Evolutionary conservation across 2,329 filamentous ascomycete genomes (phyloP), one percentile per base, ranked within the genome.

Genomic region (Teratosphaeria viscida): DNA sequence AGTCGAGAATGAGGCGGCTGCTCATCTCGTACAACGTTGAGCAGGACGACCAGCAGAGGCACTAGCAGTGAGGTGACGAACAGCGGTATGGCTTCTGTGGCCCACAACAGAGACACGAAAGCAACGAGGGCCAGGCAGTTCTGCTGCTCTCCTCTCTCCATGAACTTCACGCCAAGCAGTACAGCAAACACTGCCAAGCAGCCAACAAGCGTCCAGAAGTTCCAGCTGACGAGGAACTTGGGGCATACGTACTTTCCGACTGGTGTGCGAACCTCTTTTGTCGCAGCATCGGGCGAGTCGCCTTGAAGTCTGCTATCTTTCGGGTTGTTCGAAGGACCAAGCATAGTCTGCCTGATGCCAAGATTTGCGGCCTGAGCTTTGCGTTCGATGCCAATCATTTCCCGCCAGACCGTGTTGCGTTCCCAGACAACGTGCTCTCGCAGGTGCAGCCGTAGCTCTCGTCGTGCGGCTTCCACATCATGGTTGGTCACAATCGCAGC

Each of bases 351-450:
- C 26, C 84, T 77, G 56, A 89, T 78, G 52, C 94, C 94, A 64
- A 99, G 82, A 66, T 92, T 94, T 8, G 92, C 92, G 8, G 94
- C 95, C 75, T 97, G 92, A 1, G 90, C 90, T 71, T 95, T 92
- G 26, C 94, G 83, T 77, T 99, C 95, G 66, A 99, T 92, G 57
- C 92, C 94, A 72, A 99, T 99, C 84, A 99, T 94, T 68, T 99
- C 94, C 76, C 95, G 82, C 94, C 94, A 99, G 19, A 99, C 94
- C 0, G 94, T 99, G 71, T 99, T 99, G 60, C 94, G 84, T 74
- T 99, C 95, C 95, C 94, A 99, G 0, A 97, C 92, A 23, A 99
- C 92, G 73, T 99, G 94, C 75, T 99, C 95, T 60, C 94, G 82
- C 29, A 99, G 81, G 70, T 99, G 92, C 34, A 96, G 84, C 58